phyloP scores from a whole-genome alignment of 768 basidiomycete genomes.

The Gymnopilus junonius region DNA sequence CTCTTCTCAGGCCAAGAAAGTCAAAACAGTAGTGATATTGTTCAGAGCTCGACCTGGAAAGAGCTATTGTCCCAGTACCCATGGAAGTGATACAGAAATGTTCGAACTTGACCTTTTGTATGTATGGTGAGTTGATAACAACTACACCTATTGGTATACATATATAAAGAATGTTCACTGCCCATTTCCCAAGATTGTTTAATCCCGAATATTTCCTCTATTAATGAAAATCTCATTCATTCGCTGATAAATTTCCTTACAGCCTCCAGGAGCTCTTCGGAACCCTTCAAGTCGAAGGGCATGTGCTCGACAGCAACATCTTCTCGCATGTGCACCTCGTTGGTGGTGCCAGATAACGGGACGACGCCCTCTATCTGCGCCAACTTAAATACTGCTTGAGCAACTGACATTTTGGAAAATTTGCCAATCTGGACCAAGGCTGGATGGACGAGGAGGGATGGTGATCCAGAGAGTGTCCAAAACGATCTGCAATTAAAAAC shows the following conservation, averaged over 20 bases:
- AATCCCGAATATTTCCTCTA: neutral
- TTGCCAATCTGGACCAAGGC: conserved; percentile 47
- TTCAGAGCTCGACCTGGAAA: conserved; percentile 5
- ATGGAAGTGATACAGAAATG: conserved; percentile 3
- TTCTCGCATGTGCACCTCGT: conserved; percentile 61
- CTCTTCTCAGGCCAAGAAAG: neutral
- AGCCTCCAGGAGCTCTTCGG: conserved; percentile 12
- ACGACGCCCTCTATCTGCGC: conserved; percentile 68
- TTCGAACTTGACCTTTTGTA: neutral
- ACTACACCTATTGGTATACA: neutral
- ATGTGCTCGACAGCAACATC: conserved; percentile 49
- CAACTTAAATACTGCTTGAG: conserved; percentile 71
- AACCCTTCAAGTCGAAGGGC: conserved; percentile 19
- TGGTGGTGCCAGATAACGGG: conserved; percentile 78
- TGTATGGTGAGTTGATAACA: neutral
- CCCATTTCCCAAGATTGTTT: neutral
- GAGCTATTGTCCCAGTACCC: conserved; percentile 5
- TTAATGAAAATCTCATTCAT: neutral
- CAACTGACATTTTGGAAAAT: conserved; percentile 55
- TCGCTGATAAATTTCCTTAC: conserved; percentile 18
- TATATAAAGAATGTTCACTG: neutral
- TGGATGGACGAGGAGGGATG: conserved; percentile 56
- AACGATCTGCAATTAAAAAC: conserved; percentile 61
- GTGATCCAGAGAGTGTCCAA: conserved; percentile 87
- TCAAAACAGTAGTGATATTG: neutral